Conservation (phyloP, 1,284 basidiomycete genomes). For the Salmacisia buchloeana region DNA sequence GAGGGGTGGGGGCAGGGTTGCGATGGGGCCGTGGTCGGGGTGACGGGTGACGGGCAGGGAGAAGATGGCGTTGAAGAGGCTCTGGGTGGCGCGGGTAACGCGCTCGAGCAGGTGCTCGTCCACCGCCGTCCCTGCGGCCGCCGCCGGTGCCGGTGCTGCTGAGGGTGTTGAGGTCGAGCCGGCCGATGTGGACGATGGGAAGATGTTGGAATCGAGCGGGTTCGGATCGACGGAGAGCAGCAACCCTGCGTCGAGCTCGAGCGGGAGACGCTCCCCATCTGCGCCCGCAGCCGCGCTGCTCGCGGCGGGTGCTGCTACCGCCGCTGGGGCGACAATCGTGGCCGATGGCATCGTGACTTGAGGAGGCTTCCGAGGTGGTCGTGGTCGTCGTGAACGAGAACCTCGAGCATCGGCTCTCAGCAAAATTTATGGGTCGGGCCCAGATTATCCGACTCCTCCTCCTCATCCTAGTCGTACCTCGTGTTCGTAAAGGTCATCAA, state of each 20-base stretch:
- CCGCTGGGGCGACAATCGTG: not conserved
- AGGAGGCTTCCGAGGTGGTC: too few species aligned
- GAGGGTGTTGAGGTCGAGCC: conserved; percentile 57
- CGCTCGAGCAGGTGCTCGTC: conserved; percentile 74
- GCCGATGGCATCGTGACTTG: not conserved
- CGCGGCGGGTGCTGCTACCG: not conserved
- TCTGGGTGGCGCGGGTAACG: conserved; percentile 79
- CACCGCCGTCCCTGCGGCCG: too few species aligned
- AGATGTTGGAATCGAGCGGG: conserved; percentile 60
- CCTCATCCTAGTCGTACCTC: too few species aligned
- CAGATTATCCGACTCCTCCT: too few species aligned
- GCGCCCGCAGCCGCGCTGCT: not conserved
- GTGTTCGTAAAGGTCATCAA: too few species aligned
- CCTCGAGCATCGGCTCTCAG: too few species aligned
- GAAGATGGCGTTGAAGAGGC: conserved; percentile 74
- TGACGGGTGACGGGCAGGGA: conserved; percentile 66
- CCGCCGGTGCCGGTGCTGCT: too few species aligned
- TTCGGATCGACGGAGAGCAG: conserved; percentile 82
- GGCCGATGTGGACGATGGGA: conserved; percentile 67
- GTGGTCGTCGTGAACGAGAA: too few species aligned
- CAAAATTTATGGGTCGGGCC: too few species aligned
- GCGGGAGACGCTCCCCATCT: conserved; percentile 51
- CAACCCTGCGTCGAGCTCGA: conserved; percentile 75
- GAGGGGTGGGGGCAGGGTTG: conserved; percentile 63
- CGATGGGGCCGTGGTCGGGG: conserved; percentile 76